These are phyloP conservation scores for Amanita pseudoporphyria DNA, from an alignment of 768 basidiomycete genomes.

Conservation along the genomic window DNA sequence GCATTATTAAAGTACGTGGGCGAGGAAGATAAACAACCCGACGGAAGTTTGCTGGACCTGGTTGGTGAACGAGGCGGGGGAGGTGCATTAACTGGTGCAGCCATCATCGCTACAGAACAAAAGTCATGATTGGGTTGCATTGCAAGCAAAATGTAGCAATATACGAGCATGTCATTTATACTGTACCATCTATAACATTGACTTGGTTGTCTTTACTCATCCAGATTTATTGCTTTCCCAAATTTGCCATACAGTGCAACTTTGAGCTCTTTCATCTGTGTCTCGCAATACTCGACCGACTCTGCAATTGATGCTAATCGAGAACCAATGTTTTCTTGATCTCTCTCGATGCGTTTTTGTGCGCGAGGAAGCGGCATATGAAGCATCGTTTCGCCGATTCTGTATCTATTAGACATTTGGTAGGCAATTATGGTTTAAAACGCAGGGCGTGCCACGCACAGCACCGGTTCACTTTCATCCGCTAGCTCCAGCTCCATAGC, in stretches of 20 bases:
- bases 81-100: constrained; percentile 5
- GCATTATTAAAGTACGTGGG: constrained; percentile 52
- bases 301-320: constrained; percentile 42
- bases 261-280: constrained; percentile 74
- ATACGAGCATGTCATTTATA: background rate
- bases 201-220: constrained; percentile 38
- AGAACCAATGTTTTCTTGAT: constrained; percentile 48
- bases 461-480: constrained; percentile 72
- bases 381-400: constrained; percentile 82
- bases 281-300: constrained; percentile 57
- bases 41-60: constrained; percentile 51
- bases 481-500: constrained; percentile 80
- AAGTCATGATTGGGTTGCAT: background rate
- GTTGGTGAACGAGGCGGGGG: constrained; percentile 31
- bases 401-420: constrained; percentile 51
- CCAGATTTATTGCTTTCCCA: constrained; percentile 87
- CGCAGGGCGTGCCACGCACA: constrained; percentile 36
- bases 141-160: background rate
- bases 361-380: constrained; percentile 67
- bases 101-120: background rate
- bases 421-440: background rate
- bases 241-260: constrained; percentile 82
- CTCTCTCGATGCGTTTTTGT: constrained; percentile 58
- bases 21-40: constrained; percentile 58
- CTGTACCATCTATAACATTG: background rate